phyloP scores from a whole-genome alignment of 805 yeast species.

The Yamadazyma insecticola region DNA sequence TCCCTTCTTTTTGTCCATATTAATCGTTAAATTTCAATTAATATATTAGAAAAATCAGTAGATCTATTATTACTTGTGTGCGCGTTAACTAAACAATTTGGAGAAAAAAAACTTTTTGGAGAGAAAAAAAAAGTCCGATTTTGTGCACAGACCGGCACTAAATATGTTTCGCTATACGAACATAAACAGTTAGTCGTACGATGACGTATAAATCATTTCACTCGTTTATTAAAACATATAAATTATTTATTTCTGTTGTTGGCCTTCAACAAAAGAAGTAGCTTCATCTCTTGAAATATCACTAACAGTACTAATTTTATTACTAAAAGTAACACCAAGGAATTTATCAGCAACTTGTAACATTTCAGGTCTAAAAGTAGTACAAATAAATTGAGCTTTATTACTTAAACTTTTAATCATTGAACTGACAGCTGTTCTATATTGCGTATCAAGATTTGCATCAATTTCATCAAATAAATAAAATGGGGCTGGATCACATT shows the following conservation, averaged over 20 bases:
- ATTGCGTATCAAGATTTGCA: constrained; percentile 91
- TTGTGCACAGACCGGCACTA: no score
- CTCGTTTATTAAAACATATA: no score
- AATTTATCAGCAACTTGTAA: constrained; percentile 79
- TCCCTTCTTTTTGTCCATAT: no score
- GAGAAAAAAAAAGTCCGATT: no score
- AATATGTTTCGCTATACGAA: no score
- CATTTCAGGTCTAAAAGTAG: constrained; percentile 94
- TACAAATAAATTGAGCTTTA: constrained; percentile 88
- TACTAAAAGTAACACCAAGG: constrained; percentile 80
- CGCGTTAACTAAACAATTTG: no score
- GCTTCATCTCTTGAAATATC: constrained; percentile 74
- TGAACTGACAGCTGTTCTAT: constrained; percentile 80
- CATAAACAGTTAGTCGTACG: no score
- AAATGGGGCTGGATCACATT: constrained; percentile 95
- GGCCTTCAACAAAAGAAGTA: constrained; percentile 75
- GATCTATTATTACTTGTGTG: no score
- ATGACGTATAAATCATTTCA: no score
- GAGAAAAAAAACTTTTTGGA: no score
- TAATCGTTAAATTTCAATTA: no score
- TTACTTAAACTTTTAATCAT: constrained; percentile 61
- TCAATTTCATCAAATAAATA: constrained; percentile 95
- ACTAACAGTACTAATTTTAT: constrained; percentile 73
- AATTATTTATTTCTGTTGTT: constrained; percentile 20
- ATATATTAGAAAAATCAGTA: no score